Conservation (phyloP, 495 filamentous ascomycete genomes). For the Aspergillus olivimuriae region DNA sequence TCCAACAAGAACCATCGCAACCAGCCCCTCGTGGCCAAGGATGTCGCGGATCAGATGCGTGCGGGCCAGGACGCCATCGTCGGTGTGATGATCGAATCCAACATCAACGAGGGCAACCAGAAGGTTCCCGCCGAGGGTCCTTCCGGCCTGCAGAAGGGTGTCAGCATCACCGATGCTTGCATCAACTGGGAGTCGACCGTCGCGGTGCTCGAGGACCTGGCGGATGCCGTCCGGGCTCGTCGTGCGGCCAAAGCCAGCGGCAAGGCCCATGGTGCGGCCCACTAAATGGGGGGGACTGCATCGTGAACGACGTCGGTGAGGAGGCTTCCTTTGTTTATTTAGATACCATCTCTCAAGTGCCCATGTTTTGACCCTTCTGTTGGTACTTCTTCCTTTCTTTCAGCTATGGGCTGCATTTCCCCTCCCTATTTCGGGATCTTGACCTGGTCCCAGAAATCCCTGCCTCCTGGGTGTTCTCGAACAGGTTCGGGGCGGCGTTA, state of each 20-base stretch:
- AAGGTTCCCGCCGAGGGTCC: conserved; percentile 85
- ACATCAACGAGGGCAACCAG: conserved; percentile 93
- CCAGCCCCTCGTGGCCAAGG: conserved; percentile 85
- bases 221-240: conserved; percentile 73
- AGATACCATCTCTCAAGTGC: conserved; percentile 21
- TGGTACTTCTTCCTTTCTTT: conserved; percentile 6
- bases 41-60: conserved; percentile 75
- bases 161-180: conserved; percentile 96
- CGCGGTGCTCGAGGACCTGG: conserved; percentile 76
- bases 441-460: too few species aligned
- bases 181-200: conserved; percentile 91
- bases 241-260: conserved; percentile 37
- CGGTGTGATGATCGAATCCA: conserved; percentile 97
- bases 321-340: conserved; percentile 11
- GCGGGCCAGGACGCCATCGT: conserved; percentile 84
- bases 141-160: conserved; percentile 74
- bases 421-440: too few species aligned
- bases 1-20: conserved; percentile 65
- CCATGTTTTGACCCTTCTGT: too few species aligned
- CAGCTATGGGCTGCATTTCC: conserved; percentile 1
- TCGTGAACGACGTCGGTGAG: too few species aligned
- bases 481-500: too few species aligned
- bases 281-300: too few species aligned
- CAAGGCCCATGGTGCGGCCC: conserved; percentile 21
- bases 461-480: too few species aligned